phyloP scores from a whole-genome alignment of 768 basidiomycete species.

The Russula sp. region DNA sequence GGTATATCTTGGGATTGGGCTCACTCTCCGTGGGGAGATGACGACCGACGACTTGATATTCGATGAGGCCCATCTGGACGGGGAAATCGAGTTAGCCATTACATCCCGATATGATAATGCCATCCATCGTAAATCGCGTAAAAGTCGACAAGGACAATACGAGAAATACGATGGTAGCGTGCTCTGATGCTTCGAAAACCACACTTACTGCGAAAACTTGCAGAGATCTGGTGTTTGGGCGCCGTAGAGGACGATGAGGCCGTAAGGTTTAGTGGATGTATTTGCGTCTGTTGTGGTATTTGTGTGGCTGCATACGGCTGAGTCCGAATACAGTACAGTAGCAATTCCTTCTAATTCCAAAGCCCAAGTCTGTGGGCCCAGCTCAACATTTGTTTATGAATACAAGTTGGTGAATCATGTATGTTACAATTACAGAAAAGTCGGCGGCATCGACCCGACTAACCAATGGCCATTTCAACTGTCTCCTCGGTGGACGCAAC shows the following conservation, averaged over 20 bases:
- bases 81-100: constrained; percentile 5
- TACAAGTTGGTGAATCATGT: constrained; percentile 6
- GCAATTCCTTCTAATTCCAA: too few relatives aligned
- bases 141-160: not conserved
- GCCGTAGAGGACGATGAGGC: constrained; percentile 34
- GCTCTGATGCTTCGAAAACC: not conserved
- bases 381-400: constrained; percentile 3
- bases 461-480: constrained; percentile 25
- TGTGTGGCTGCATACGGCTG: constrained; percentile 3
- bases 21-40: constrained; percentile 93
- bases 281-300: constrained; percentile 27
- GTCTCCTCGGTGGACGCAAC: constrained; percentile 22
- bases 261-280: constrained; percentile 6
- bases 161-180: not conserved
- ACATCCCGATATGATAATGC: constrained; percentile 15
- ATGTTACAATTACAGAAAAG: constrained; percentile 11
- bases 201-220: constrained; percentile 36
- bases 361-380: not conserved
- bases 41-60: constrained; percentile 97
- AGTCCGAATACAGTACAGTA: not conserved
- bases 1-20: constrained; percentile 96
- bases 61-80: constrained; percentile 69
- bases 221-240: constrained; percentile 32
- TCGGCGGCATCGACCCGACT: constrained; percentile 2
- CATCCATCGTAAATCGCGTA: constrained; percentile 14